phyloP scores from a whole-genome alignment of 331 rosid species.

The Quercus tomentella region DNA sequence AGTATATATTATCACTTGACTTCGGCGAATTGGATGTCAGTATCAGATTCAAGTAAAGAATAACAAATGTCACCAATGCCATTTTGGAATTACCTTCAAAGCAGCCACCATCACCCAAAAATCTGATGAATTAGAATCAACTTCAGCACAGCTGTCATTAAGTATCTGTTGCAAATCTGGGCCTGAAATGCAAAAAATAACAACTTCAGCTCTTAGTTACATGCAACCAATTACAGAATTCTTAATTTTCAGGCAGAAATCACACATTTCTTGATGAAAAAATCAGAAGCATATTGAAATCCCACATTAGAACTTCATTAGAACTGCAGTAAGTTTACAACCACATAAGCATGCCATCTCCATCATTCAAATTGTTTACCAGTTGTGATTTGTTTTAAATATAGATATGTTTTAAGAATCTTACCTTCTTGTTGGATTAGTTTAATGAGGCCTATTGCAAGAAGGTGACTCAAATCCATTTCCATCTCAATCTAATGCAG shows the following conservation, averaged over 20 bases:
- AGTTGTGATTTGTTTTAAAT: neutral
- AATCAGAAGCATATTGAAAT: neutral
- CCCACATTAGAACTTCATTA: neutral
- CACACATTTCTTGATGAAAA: neutral
- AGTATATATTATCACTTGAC: neutral
- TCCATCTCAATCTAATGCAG: neutral
- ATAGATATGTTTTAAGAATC: no score
- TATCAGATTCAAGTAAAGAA: slow-evolving; percentile 1
- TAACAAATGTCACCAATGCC: slow-evolving; percentile 7
- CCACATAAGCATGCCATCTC: neutral
- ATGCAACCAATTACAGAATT: neutral
- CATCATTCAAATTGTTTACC: neutral
- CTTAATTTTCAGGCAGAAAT: neutral
- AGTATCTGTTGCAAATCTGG: slow-evolving; percentile 63
- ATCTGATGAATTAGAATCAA: slow-evolving; percentile 71
- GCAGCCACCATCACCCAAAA: slow-evolving; percentile 98
- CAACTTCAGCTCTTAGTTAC: neutral
- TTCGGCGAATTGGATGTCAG: neutral
- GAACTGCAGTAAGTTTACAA: neutral
- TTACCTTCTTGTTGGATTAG: no score
- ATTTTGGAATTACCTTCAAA: slow-evolving; percentile 49
- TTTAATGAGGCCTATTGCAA: neutral
- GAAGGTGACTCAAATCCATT: neutral
- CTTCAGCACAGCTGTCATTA: slow-evolving; percentile 66
- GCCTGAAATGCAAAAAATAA: slow-evolving; percentile 46